Evolutionary conservation across 208 protist species (phyloP), one percentile per base, ranked within the genome.

Genomic region (Strigomonas galati): DNA sequence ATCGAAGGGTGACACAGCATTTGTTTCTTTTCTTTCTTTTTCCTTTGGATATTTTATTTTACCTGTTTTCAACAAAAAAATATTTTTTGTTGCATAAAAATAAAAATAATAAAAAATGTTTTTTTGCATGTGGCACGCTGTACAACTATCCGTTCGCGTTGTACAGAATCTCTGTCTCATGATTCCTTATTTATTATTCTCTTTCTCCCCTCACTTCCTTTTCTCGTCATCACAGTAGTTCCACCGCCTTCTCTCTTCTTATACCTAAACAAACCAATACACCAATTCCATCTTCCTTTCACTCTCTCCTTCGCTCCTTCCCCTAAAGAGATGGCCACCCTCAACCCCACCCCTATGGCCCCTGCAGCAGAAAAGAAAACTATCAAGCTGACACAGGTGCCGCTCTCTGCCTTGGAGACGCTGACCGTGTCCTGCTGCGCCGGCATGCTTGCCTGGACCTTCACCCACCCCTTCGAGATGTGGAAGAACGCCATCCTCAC

Each of bases 401-500:
- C 28, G 6, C 54, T 59, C 49, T 28, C 68, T n/a, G 56, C 77
- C 46, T 83, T 62, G 66, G 73, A 83, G 67, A 91, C 84, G 49
- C 72, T 97, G 35, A 30, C 57, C 49, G 91, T 93, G 48, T 82
- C 91, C 24, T 87, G 91, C 27, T 66, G 80, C 62, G 81, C 89
- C 40, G 93, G 93, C 58, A 82, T 91, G 65, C 76, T 94, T 61
- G 93, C 73, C 1, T 97, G 93, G 93, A 76, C 78, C 71, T 85
- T 97, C 62, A 79, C 91, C 19, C 91, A 97, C 58, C 93, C 93
- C 21, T 97, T 96, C 67, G 91, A 97, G 73, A 96, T 94, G 84
- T 89, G 93, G 84, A 95, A 95, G 72, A 94, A 96, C 71, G 91
- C 81, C 23, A 85, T 96, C 31, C 93, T 91, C 82, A 96, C 66